Evolutionary conservation across 352 stramenopile species (phyloP).

Genomic region (Pythium brassicae): DNA sequence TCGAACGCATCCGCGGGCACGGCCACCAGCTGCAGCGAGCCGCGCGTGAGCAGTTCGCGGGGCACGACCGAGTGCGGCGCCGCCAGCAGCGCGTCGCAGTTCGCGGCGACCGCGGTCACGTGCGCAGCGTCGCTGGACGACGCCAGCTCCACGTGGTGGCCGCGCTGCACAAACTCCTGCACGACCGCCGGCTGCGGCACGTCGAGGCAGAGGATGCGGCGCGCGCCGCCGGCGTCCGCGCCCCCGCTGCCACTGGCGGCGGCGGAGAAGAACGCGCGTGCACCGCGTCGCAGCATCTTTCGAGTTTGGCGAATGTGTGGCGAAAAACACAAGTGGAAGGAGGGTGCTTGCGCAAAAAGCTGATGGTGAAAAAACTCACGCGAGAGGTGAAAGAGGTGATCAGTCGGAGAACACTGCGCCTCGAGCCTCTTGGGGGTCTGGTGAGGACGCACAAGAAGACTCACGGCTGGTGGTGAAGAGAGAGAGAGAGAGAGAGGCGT

Average conservation of each 20-base stretch:
- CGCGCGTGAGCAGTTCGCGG: conserved; percentile 32
- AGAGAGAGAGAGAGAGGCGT: too few relatives aligned
- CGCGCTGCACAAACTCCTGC: conserved; percentile 67
- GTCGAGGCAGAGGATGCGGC: conserved; percentile 64
- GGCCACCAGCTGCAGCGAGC: conserved; percentile 50
- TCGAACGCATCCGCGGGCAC: conserved; percentile 54
- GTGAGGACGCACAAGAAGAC: too few relatives aligned
- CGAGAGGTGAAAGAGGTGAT: too few relatives aligned
- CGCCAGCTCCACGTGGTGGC: conserved; percentile 53
- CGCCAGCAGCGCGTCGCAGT: conserved; percentile 67
- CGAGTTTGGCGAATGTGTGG: not conserved
- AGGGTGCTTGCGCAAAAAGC: too few relatives aligned
- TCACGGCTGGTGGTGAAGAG: too few relatives aligned
- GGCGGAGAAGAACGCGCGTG: conserved; percentile 14
- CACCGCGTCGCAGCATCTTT: not conserved
- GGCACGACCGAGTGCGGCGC: conserved; percentile 43
- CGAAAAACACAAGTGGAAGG: too few relatives aligned
- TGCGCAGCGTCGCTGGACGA: conserved; percentile 21
- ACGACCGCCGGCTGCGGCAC: conserved; percentile 48
- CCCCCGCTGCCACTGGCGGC: conserved; percentile 1
- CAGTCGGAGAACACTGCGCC: too few relatives aligned
- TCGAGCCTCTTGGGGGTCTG: too few relatives aligned
- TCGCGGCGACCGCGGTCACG: conserved; percentile 24
- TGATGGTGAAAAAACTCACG: too few relatives aligned
- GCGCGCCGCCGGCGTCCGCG: not conserved